phyloP scores from a whole-genome alignment of 805 yeast species.

The Cyberlindnera subsufficiens region DNA sequence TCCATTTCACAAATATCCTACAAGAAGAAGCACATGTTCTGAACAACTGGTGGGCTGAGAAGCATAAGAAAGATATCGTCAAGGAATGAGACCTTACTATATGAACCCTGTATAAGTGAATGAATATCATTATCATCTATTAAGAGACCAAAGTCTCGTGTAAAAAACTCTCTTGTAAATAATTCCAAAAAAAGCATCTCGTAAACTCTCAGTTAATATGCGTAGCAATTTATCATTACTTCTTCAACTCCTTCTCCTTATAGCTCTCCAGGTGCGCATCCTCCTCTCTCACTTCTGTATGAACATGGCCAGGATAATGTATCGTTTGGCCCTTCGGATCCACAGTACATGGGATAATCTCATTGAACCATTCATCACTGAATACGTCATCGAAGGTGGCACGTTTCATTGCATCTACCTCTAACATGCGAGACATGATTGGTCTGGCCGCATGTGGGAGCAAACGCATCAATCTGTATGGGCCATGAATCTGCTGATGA shows the following conservation, averaged over 20 bases:
- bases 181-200: too few relatives aligned
- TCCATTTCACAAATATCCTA: conserved; percentile 7
- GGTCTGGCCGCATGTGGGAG: conserved; percentile 84
- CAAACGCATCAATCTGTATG: conserved; percentile 73
- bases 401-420: conserved; percentile 53
- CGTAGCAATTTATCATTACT: not conserved
- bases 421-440: conserved; percentile 58
- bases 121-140: too few relatives aligned
- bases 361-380: conserved; percentile 64
- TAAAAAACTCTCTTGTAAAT: too few relatives aligned
- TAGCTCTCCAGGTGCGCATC: conserved; percentile 40
- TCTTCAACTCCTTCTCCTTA: conserved; percentile 18
- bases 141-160: too few relatives aligned
- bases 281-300: conserved; percentile 42
- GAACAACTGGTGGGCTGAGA: conserved; percentile 13
- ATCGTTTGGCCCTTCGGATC: conserved; percentile 34
- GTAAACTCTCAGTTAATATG: too few relatives aligned
- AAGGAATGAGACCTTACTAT: not conserved
- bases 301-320: conserved; percentile 44
- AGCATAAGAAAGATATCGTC: conserved; percentile 3
- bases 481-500: conserved; percentile 50
- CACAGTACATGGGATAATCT: conserved; percentile 56
- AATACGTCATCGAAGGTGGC: conserved; percentile 64
- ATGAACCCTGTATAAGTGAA: not conserved
- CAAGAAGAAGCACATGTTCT: conserved; percentile 7